Base-by-base conservation (phyloP, 345 rosid genomes). In the Boechera stricta region DNA sequence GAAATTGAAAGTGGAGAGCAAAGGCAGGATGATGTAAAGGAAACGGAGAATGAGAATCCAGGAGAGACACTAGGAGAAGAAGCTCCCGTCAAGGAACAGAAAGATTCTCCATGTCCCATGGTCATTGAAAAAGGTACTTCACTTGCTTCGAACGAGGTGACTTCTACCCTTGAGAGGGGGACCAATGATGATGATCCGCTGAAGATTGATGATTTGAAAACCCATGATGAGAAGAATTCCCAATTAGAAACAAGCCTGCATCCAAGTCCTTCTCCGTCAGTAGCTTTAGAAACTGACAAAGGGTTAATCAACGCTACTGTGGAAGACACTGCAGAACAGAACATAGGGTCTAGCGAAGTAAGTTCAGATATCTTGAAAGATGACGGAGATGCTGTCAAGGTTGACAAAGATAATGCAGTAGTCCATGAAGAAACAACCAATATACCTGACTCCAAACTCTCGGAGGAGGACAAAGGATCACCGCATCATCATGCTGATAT, bases 261-360 rank as follows among this genome's bases (percentile, higher is more conserved):
- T 63, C 76, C 36, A 11, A 71, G 58, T 24, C 69, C 62, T 58
- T 12, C 77, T 61, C 54, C 73, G 51, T 59, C 64, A 35, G 63
- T 59, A 77, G 61, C 84, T 45, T 54, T 47, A 16, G 79, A 82
- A 56, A 58, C 72, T 77, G 48, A 59, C 11, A 81, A 68, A 72
- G 78, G 57, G 60, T 76, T 67, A 13, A 75, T 54, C 41, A 58
- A 68, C 41, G 35, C 67, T 67, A 36, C 36, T 38, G 18, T 67
- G n/a, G 78, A 68, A 73, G 75, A 73, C 35, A 54, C 33, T 54
- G 48, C 68, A 12, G 75, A 68, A 61, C 52, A 62, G 6, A 67
- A 44, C 70, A 36, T 31, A 24, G 74, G 9, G 64, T 52, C 77
- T 24, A 42, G 42, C 18, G 57, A 72, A 78, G 64, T 67, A 60